Percentiles rank a stretch among this genome's conserved stretches.
phyloP scores from a whole-genome alignment of 2,329 filamentous ascomycete species.

The Pleurostoma richardsiae region DNA sequence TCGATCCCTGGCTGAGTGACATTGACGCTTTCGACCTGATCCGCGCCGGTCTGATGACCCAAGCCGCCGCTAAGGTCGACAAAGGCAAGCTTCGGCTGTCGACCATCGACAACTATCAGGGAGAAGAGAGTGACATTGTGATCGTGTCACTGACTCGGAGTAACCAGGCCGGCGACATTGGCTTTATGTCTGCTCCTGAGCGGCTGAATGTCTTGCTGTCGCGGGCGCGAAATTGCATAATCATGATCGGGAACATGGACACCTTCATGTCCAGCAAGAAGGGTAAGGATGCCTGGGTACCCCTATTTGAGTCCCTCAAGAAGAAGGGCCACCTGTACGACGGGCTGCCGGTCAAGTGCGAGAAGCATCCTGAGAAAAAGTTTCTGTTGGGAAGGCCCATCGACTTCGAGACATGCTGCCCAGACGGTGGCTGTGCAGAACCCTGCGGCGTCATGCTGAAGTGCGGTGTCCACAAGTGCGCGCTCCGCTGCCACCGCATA shows the following conservation, averaged over 20 bases:
- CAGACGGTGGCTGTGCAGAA: constrained; percentile 64
- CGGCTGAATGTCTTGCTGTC: constrained; percentile 67
- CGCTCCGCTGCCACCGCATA: constrained; percentile 56
- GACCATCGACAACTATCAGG: constrained; percentile 76
- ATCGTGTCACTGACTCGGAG: constrained; percentile 64
- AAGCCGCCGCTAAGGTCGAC: constrained; percentile 41
- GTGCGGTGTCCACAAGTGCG: constrained; percentile 57
- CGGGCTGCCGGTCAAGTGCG: constrained; percentile 56
- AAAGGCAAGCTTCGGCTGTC: constrained; percentile 56
- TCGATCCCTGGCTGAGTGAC: constrained; percentile 64
- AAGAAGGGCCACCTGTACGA: constrained; percentile 46
- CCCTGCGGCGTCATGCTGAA: constrained; percentile 47
- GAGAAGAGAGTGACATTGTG: constrained; percentile 71
- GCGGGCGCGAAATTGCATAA: constrained; percentile 57
- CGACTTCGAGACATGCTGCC: constrained; percentile 58
- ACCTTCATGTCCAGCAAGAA: constrained; percentile 60
- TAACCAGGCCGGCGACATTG: constrained; percentile 59
- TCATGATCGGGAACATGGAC: constrained; percentile 65
- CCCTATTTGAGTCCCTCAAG: constrained; percentile 53
- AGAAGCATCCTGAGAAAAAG: constrained; percentile 48
- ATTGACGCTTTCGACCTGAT: constrained; percentile 61
- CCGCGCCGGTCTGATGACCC: constrained; percentile 54
- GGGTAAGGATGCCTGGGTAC: constrained; percentile 51
- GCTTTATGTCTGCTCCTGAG: constrained; percentile 63
- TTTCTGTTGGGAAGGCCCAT: constrained; percentile 39